These are phyloP conservation scores for Dryadomyces quercivorus DNA, from an alignment of 2,329 filamentous ascomycete species.

Conservation along the genomic window DNA sequence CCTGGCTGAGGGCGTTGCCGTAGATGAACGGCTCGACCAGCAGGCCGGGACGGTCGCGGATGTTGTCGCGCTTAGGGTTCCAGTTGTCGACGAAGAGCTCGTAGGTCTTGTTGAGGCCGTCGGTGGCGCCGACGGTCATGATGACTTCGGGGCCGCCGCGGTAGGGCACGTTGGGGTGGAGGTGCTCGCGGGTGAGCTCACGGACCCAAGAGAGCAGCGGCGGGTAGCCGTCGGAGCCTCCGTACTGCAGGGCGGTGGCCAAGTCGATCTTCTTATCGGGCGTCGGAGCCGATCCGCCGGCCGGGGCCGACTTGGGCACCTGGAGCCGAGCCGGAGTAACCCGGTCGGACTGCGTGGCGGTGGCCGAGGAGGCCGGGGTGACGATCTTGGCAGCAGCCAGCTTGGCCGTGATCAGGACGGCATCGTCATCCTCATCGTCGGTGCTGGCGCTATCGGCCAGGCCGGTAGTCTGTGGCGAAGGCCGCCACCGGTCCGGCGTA, in stretches of 20 bases:
- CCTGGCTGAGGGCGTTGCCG: slow-evolving; percentile 60
- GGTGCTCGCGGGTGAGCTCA: slow-evolving; percentile 61
- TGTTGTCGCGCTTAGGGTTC: slow-evolving; percentile 50
- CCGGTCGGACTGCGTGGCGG: slow-evolving; percentile 1
- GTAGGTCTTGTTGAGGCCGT: slow-evolving; percentile 70
- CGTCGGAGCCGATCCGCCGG: slow-evolving; percentile 35
- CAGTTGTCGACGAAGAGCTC: slow-evolving; percentile 67
- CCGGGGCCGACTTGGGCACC: slow-evolving; percentile 53
- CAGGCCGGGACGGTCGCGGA: slow-evolving; percentile 60
- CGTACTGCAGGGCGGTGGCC: slow-evolving; percentile 75
- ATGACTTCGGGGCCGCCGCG: slow-evolving; percentile 63
- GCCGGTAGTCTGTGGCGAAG: slow-evolving; percentile 49
- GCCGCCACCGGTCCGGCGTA: slow-evolving; percentile 60
- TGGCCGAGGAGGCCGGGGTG: slow-evolving; percentile 11
- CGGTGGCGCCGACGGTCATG: slow-evolving; percentile 71
- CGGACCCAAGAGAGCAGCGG: slow-evolving; percentile 66
- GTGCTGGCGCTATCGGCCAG: slow-evolving; percentile 21
- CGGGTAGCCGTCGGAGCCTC: slow-evolving; percentile 69
- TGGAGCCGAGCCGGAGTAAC: slow-evolving; percentile 30
- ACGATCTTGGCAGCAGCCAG: slow-evolving; percentile 18
- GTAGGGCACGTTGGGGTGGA: slow-evolving; percentile 77
- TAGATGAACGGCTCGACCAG: slow-evolving; percentile 74
- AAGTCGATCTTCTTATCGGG: slow-evolving; percentile 64
- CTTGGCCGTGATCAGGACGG: slow-evolving; percentile 22
- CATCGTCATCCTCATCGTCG: slow-evolving; percentile 20